phyloP scores from a whole-genome alignment of 352 stramenopile species.

The Thraustochytrium sp. region DNA sequence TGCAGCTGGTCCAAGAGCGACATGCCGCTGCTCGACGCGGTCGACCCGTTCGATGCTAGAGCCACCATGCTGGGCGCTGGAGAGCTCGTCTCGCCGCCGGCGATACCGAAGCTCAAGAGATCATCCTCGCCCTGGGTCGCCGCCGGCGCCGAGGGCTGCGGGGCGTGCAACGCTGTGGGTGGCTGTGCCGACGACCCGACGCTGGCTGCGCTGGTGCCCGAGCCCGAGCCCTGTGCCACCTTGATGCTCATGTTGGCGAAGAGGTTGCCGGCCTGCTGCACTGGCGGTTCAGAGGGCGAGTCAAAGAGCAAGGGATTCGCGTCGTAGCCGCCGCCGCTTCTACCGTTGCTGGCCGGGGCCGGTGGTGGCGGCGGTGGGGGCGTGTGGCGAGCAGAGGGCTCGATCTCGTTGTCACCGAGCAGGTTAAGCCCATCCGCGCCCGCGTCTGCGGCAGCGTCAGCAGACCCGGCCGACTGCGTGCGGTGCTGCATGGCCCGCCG shows the following conservation, averaged over 20 bases:
- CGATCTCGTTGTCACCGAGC: no score
- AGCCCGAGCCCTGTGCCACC: neutral
- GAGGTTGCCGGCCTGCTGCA: neutral
- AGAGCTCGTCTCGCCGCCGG: neutral
- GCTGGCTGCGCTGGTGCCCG: neutral
- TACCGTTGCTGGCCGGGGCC: no score
- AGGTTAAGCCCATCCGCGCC: neutral
- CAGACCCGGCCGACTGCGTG: neutral
- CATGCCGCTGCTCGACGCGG: neutral
- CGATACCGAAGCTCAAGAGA: neutral
- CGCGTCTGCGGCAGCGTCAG: neutral
- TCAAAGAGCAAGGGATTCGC: neutral
- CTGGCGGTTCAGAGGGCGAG: neutral
- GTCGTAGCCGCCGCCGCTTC: neutral
- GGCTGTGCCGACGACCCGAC: neutral
- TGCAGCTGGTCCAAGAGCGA: neutral
- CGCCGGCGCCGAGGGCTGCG: no score
- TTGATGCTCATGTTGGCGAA: constrained; percentile 45
- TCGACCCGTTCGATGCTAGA: neutral
- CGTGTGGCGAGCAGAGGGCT: no score
- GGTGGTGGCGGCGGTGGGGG: no score
- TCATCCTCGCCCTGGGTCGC: no score
- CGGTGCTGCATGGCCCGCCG: constrained; percentile 7
- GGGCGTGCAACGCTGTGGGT: neutral
- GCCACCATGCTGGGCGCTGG: neutral